phyloP scores from a whole-genome alignment of 495 filamentous ascomycete genomes.

The Aspergillus wentii region DNA sequence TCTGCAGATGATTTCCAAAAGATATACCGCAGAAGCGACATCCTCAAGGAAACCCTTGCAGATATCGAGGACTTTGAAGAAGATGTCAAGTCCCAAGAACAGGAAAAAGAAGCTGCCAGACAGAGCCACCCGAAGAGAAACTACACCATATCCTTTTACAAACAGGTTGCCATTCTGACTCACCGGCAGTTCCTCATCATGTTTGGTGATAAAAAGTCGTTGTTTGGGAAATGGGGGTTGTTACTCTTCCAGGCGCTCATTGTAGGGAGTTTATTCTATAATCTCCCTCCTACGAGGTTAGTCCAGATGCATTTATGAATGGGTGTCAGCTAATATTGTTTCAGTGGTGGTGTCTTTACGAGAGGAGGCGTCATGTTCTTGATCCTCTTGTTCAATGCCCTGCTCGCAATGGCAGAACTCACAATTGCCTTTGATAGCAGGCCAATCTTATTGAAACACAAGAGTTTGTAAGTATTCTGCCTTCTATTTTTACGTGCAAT shows the following conservation, averaged over 20 bases:
- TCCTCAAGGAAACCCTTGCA: constrained; percentile 21
- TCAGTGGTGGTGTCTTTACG: constrained; percentile 41
- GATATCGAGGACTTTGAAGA: constrained; percentile 50
- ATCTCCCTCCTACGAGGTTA: constrained; percentile 54
- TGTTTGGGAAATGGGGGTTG: constrained; percentile 50
- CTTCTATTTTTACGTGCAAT: neutral
- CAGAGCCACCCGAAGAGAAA: constrained; percentile 51
- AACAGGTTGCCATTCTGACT: constrained; percentile 64
- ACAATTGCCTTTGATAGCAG: constrained; percentile 64
- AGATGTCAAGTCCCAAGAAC: constrained; percentile 38
- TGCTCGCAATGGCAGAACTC: constrained; percentile 73
- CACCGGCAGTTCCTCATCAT: constrained; percentile 63
- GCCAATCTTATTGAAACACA: constrained; percentile 78
- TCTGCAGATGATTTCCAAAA: constrained; percentile 54
- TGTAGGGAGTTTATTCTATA: constrained; percentile 71
- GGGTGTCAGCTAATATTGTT: constrained; percentile 6
- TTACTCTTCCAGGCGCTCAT: constrained; percentile 71
- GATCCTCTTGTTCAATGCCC: constrained; percentile 73
- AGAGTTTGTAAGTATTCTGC: constrained; percentile 49
- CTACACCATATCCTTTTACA: constrained; percentile 59
- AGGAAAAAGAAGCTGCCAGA: constrained; percentile 42
- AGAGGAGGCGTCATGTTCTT: constrained; percentile 64
- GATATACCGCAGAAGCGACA: constrained; percentile 46
- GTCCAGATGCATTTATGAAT: neutral
- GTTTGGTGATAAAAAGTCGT: constrained; percentile 51